phyloP scores from a whole-genome alignment of 2,329 filamentous ascomycete genomes.

The Magnaporthiopsis rhizophila region DNA sequence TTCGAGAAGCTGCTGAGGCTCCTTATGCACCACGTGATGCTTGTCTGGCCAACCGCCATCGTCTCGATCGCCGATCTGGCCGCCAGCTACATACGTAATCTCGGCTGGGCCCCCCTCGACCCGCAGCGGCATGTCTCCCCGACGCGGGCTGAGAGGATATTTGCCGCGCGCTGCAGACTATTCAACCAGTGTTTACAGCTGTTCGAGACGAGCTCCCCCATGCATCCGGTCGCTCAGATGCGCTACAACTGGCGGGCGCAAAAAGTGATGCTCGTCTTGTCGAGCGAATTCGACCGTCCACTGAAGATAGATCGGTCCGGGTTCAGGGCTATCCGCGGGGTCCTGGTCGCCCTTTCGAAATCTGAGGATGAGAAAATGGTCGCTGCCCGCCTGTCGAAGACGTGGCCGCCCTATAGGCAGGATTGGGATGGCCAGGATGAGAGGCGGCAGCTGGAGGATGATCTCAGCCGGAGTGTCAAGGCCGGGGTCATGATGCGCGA shows the following conservation, averaged over 20 bases:
- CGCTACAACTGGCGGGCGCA: constrained; percentile 51
- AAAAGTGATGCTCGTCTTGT: constrained; percentile 43
- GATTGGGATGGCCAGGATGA: constrained; percentile 54
- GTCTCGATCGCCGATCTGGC: constrained; percentile 20
- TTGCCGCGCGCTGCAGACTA: constrained; percentile 19
- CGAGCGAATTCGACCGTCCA: constrained; percentile 36
- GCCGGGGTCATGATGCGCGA: constrained; percentile 47
- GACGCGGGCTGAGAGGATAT: not conserved
- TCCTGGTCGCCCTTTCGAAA: constrained; percentile 46
- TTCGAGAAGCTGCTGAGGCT: constrained; percentile 19
- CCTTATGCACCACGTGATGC: constrained; percentile 20
- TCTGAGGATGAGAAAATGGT: constrained; percentile 40
- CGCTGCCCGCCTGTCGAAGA: constrained; percentile 37
- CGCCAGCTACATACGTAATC: constrained; percentile 1
- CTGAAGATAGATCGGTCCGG: constrained; percentile 42
- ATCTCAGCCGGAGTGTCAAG: constrained; percentile 43
- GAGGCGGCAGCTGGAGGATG: constrained; percentile 39
- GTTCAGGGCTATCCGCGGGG: constrained; percentile 46
- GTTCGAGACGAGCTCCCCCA: constrained; percentile 27
- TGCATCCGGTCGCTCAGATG: constrained; percentile 26
- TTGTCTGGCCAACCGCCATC: constrained; percentile 22
- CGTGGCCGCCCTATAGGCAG: constrained; percentile 54
- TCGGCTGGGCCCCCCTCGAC: not conserved
- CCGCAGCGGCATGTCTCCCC: not conserved
- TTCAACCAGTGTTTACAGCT: constrained; percentile 32